phyloP scores from a whole-genome alignment of 768 basidiomycete genomes.

The Rickenella mellea region DNA sequence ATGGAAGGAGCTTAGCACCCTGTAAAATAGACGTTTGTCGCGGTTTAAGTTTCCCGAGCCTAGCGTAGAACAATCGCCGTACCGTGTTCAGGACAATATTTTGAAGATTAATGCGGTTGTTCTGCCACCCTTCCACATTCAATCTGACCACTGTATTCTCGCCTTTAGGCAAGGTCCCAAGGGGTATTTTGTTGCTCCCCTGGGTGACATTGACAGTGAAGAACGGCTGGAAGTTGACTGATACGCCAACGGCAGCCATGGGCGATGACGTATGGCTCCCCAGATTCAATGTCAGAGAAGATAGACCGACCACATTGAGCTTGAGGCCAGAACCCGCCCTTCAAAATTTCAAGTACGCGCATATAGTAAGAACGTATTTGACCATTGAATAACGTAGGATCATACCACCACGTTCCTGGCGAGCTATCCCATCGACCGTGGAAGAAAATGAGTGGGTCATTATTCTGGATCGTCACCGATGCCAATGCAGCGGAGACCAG shows the following conservation, averaged over 20 bases:
- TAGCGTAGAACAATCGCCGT: conserved; percentile 2
- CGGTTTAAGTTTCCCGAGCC: neutral
- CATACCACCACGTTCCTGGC: conserved; percentile 50
- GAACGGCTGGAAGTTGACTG: conserved; percentile 37
- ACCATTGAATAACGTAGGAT: conserved; percentile 1
- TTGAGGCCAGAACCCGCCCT: conserved; percentile 52
- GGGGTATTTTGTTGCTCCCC: conserved; percentile 35
- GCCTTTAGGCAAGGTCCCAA: conserved; percentile 9
- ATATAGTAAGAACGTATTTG: neutral
- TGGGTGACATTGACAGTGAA: conserved; percentile 35
- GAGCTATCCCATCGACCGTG: conserved; percentile 45
- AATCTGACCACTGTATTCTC: conserved; percentile 26
- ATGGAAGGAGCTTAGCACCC: conserved; percentile 38
- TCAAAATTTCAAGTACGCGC: neutral
- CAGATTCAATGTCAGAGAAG: conserved; percentile 32
- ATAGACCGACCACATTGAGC: conserved; percentile 33
- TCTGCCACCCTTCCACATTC: conserved; percentile 50
- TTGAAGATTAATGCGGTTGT: conserved; percentile 46
- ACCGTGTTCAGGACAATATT: conserved; percentile 36
- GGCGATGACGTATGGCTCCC: conserved; percentile 41
- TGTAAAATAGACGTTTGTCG: conserved; percentile 9
- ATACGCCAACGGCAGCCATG: conserved; percentile 36
- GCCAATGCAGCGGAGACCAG: neutral
- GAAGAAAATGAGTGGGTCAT: conserved; percentile 34
- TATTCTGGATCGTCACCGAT: conserved; percentile 18